A percentile compares a stretch with the other conserved stretches of the same genome.
phyloP scores from a whole-genome alignment of 306 rosid species.

The Castanea sativa region DNA sequence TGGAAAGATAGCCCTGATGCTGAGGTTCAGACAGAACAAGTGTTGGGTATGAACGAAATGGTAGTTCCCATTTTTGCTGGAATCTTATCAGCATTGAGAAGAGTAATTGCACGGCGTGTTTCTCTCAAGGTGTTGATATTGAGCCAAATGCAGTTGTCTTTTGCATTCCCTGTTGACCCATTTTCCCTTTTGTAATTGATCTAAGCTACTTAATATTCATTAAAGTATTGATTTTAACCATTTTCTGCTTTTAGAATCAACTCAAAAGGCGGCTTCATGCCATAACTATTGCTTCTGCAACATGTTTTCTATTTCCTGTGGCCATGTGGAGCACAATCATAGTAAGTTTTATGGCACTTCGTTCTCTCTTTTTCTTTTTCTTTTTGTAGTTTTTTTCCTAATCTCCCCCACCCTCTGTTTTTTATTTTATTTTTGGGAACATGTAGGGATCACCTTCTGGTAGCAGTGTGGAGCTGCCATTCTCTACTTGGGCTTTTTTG shows the following conservation, averaged over 20 bases:
- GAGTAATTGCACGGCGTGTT: constrained; percentile 93
- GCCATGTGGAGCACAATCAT: constrained; percentile 96
- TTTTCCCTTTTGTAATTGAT: constrained; percentile 19
- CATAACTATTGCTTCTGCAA: constrained; percentile 88
- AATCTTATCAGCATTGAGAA: constrained; percentile 78
- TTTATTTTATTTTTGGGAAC: constrained; percentile 18
- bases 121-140: constrained; percentile 75
- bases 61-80: constrained; percentile 81
- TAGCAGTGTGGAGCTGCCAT: constrained; percentile 60
- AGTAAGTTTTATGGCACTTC: constrained; percentile 45
- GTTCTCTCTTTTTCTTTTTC: background rate
- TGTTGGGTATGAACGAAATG: constrained; percentile 75
- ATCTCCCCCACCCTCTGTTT: background rate
- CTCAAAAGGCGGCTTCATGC: constrained; percentile 95
- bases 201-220: constrained; percentile 11
- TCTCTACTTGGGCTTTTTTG: constrained; percentile 89
- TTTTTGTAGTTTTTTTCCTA: constrained; percentile 13
- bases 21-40: constrained; percentile 58
- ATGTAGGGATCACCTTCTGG: constrained; percentile 81
- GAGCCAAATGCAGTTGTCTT: background rate
- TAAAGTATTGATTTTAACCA: constrained; percentile 19
- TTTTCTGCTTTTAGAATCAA: constrained; percentile 71
- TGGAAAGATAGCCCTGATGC: constrained; percentile 60
- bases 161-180: constrained; percentile 15
- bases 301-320: constrained; percentile 93